These are phyloP conservation scores for Globisporangium cystogenes DNA, from an alignment of 352 stramenopile genomes.

Conservation along the genomic window DNA sequence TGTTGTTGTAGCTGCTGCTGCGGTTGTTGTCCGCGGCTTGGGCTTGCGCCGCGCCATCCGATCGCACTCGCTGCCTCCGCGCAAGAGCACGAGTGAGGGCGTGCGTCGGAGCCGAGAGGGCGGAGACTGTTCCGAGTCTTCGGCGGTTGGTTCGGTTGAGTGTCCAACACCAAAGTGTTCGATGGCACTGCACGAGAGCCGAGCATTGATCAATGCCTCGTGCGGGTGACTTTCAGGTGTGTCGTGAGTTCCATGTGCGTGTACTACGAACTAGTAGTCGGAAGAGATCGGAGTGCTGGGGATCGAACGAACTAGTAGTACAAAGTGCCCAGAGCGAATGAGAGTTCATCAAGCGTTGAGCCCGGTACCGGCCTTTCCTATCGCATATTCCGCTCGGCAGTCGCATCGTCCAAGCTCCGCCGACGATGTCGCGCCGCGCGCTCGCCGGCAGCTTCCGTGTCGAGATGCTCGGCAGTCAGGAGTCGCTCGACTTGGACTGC, in stretches of 20 bases:
- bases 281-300: too few relatives aligned
- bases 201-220: too few relatives aligned
- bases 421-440: not conserved
- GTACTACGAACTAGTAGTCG: too few relatives aligned
- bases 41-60: slow-evolving; percentile 3
- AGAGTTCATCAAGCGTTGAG: too few relatives aligned
- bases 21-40: not conserved
- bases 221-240: too few relatives aligned
- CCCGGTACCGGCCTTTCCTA: not conserved
- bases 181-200: too few relatives aligned
- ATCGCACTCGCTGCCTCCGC: not conserved
- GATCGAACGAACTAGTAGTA: too few relatives aligned
- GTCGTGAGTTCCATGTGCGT: too few relatives aligned
- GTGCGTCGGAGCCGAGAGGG: not conserved
- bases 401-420: not conserved
- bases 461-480: slow-evolving; percentile 62
- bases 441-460: slow-evolving; percentile 1
- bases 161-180: too few relatives aligned
- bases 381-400: not conserved
- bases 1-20: not conserved
- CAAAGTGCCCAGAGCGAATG: too few relatives aligned
- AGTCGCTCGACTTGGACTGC: slow-evolving; percentile 80
- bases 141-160: too few relatives aligned
- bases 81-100: not conserved
- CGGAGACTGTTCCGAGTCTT: too few relatives aligned